phyloP scores from a whole-genome alignment of 1,284 basidiomycete species.

The Ganoderma boninense region DNA sequence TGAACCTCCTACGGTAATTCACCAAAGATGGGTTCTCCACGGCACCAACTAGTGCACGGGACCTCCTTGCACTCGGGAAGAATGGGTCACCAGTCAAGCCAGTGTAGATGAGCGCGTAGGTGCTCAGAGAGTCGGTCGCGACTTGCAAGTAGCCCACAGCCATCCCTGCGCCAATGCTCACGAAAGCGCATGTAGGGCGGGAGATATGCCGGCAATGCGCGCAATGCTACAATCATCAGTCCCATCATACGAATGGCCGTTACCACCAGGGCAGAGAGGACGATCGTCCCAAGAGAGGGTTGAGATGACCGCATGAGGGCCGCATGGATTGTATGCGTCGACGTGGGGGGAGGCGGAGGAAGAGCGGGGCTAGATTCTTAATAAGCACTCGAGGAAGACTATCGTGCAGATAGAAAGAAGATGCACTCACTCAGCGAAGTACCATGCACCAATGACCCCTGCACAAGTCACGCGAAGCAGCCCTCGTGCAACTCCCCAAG shows the following conservation, averaged over 20 bases:
- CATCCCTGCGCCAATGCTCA: constrained; percentile 51
- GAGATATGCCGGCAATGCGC: constrained; percentile 65
- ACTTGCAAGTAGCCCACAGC: constrained; percentile 65
- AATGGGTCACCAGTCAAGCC: constrained; percentile 90
- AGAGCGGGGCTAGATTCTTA: constrained; percentile 52
- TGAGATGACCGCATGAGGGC: constrained; percentile 83
- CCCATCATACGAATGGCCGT: constrained; percentile 69
- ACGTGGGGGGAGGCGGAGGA: constrained; percentile 58
- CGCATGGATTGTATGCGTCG: constrained; percentile 79
- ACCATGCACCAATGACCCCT: constrained; percentile 92
- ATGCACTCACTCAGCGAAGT: constrained; percentile 78
- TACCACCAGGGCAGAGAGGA: constrained; percentile 79
- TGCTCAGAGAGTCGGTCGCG: constrained; percentile 79
- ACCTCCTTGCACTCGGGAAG: constrained; percentile 78
- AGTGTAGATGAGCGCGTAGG: constrained; percentile 85
- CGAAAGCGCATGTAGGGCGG: constrained; percentile 53
- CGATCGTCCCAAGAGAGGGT: constrained; percentile 83
- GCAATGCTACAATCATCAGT: constrained; percentile 57
- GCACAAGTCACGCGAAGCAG: constrained; percentile 82
- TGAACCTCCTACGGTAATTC: constrained; percentile 57
- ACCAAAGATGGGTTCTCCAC: constrained; percentile 49
- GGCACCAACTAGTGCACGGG: constrained; percentile 62
- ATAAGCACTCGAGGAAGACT: background rate
- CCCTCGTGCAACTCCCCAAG: constrained; percentile 88
- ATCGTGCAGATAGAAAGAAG: background rate